Percentiles rank a stretch among this genome's conserved stretches.
Evolutionary conservation across 1,139 yeast genomes (phyloP).

Genomic region (Eremothecium cymbalariae): DNA sequence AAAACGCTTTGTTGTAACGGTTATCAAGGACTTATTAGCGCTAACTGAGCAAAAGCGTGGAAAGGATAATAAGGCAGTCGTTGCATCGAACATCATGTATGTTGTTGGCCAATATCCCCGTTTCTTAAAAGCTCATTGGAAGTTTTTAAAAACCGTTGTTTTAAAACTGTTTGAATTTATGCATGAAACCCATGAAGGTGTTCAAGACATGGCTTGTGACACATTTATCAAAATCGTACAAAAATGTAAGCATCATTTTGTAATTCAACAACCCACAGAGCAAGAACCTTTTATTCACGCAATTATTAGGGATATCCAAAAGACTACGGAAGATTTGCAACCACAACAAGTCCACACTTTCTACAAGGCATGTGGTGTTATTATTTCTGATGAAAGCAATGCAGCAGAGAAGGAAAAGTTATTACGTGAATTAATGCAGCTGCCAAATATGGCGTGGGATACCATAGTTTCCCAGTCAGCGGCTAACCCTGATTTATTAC

Average conservation of each 20-base stretch:
- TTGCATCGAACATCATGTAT: conserved; percentile 97
- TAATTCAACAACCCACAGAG: conserved; percentile 78
- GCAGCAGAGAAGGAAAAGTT: conserved; percentile 62
- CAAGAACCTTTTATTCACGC: conserved; percentile 89
- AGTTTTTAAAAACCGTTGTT: conserved; percentile 89
- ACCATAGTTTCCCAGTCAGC: conserved; percentile 85
- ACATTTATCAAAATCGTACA: conserved; percentile 92
- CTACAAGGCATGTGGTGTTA: conserved; percentile 95
- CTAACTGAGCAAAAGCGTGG: conserved; percentile 95
- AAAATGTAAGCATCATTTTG: conserved; percentile 93
- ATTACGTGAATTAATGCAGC: conserved; percentile 70
- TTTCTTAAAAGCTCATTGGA: conserved; percentile 96
- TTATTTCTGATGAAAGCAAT: conserved; percentile 74
- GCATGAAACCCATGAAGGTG: conserved; percentile 99
- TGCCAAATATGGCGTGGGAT: conserved; percentile 93
- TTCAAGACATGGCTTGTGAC: conserved; percentile 99
- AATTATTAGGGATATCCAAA: conserved; percentile 72
- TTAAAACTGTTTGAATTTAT: conserved; percentile 92
- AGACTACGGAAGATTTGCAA: conserved; percentile 82
- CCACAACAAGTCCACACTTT: conserved; percentile 98
- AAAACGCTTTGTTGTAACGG: conserved; percentile 84
- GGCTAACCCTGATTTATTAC: conserved; percentile 73
- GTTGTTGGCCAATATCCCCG: conserved; percentile 99
- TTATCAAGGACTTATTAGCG: conserved; percentile 82
- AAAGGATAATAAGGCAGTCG: conserved; percentile 96